These are phyloP conservation scores for Paecilomyces sp. DNA, from an alignment of 2,329 filamentous ascomycete species.

Conservation along the genomic window DNA sequence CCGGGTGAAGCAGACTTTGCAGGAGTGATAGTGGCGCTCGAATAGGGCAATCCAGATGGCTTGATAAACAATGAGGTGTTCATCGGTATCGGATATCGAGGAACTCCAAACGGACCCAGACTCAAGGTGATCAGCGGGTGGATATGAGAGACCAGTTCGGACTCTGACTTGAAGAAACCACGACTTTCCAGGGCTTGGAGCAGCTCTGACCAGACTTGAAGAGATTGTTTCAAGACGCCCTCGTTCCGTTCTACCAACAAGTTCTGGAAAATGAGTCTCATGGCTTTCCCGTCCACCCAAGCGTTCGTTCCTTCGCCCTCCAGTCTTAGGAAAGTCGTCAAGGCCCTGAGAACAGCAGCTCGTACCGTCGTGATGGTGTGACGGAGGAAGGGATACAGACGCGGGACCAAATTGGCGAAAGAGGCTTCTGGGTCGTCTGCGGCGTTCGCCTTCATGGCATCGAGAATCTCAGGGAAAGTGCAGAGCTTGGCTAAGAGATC, in stretches of 20 bases:
- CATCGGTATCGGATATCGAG: constrained; percentile 87
- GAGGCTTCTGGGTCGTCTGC: constrained; percentile 76
- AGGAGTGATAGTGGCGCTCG: constrained; percentile 32
- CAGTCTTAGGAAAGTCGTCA: constrained; percentile 87
- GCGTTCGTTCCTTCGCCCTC: constrained; percentile 71
- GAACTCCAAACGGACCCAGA: constrained; percentile 85
- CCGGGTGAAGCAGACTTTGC: constrained; percentile 33
- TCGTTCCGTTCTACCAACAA: constrained; percentile 87
- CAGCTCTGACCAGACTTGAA: constrained; percentile 80
- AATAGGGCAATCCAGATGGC: constrained; percentile 81
- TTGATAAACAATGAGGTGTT: constrained; percentile 83
- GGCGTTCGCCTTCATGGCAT: constrained; percentile 89
- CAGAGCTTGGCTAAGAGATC: constrained; percentile 93
- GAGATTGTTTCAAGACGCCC: constrained; percentile 70
- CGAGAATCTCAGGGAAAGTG: constrained; percentile 83
- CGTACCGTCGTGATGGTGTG: constrained; percentile 97
- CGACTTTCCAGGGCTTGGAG: constrained; percentile 58
- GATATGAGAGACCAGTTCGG: constrained; percentile 68
- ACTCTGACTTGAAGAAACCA: constrained; percentile 57
- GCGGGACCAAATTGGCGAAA: constrained; percentile 84
- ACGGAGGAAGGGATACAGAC: constrained; percentile 89
- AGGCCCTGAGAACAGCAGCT: constrained; percentile 82
- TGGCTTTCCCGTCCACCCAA: constrained; percentile 85
- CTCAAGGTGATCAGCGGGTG: constrained; percentile 77
- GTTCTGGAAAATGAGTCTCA: constrained; percentile 90